Base-by-base conservation (phyloP, 2,329 filamentous ascomycete genomes). In the Pseudopithomyces chartarum region DNA sequence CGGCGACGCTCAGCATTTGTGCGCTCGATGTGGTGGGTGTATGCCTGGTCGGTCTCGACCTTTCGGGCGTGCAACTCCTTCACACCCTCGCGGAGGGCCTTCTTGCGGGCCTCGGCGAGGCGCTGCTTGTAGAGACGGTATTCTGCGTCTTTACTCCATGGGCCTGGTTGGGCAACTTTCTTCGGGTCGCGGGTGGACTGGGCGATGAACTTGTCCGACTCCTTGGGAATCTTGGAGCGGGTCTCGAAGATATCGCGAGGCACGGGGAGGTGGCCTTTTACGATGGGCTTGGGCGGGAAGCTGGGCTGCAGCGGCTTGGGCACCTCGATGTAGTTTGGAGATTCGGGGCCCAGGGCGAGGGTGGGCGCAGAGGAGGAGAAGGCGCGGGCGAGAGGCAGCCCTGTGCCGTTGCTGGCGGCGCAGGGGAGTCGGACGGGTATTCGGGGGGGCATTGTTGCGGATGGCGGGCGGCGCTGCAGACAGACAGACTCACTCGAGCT, bases 241-340 rank as follows among this genome's bases (percentile, higher is more conserved):
- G 74, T 78, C 38, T 74, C 68, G 79, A 98, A 97, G 63, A 98
- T 79, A 55, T 91, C 84, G 61, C 93, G 88, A 34, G 95, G 94
- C 0, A 92, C 82, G 8, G 95, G 95, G 0, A 99, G 84, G 55
- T 88, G 86, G 65, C 95, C 95, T 74, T 92, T 92, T 33, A 92
- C 74, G 11, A 66, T 63, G 15, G 77, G 79, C 57, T 80, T 80
- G 50, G 74, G 69, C 3, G 79, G 77, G 40, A 79, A 76, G n/a
- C 85, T 82, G 49, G 88, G 86, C 74, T 97, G 92, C n/a, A 87
- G 84, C 47, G 90, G 85, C 64, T 83, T 82, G 46, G 93, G 94
- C 54, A 97, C 82, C 63, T 91, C 87, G 78, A 98, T 90, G 81
- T 90, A 98, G 62, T 85, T 85, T 45, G 95, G 94, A 34, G 92